These are phyloP conservation scores for Nicotiana knightiana DNA, from an alignment of 257 asterid species.

Conservation along the genomic window DNA sequence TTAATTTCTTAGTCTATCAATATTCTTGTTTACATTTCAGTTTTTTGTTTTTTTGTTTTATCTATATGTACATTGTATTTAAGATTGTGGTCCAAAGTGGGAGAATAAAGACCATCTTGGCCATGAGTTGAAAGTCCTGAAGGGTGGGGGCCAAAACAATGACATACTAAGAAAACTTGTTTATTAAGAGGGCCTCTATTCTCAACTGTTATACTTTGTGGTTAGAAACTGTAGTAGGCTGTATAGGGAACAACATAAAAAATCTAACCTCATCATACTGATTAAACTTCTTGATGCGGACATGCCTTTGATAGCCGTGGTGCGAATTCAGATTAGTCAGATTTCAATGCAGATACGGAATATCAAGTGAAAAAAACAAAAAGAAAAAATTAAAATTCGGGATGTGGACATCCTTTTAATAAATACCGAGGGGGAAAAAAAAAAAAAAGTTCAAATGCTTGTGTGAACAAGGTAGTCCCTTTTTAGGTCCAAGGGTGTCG, in stretches of 20 bases:
- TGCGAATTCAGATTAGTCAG: too few relatives aligned
- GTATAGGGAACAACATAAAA: neutral
- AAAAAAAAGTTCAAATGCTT: too few relatives aligned
- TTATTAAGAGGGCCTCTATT: slow-evolving; percentile 4
- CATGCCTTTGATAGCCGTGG: too few relatives aligned
- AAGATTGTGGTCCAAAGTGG: slow-evolving; percentile 40
- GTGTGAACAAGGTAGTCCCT: neutral
- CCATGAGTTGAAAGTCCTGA: slow-evolving; percentile 43
- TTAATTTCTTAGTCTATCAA: neutral
- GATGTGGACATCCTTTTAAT: too few relatives aligned
- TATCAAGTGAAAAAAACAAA: too few relatives aligned
- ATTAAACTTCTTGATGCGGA: neutral
- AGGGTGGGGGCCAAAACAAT: slow-evolving; percentile 37
- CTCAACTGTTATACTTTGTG: neutral
- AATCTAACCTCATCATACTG: neutral
- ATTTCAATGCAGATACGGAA: too few relatives aligned
- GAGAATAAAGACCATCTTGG: slow-evolving; percentile 37
- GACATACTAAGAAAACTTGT: slow-evolving; percentile 38
- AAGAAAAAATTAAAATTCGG: too few relatives aligned
- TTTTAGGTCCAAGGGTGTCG: slow-evolving; percentile 7
- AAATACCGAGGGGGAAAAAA: too few relatives aligned
- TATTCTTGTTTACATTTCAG: neutral
- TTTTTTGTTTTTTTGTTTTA: neutral
- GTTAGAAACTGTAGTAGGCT: neutral
- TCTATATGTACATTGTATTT: neutral